A percentile compares a stretch with the other conserved stretches of the same genome.
Conservation (phyloP, 164 flowering plant species). For the Piper betle region DNA sequence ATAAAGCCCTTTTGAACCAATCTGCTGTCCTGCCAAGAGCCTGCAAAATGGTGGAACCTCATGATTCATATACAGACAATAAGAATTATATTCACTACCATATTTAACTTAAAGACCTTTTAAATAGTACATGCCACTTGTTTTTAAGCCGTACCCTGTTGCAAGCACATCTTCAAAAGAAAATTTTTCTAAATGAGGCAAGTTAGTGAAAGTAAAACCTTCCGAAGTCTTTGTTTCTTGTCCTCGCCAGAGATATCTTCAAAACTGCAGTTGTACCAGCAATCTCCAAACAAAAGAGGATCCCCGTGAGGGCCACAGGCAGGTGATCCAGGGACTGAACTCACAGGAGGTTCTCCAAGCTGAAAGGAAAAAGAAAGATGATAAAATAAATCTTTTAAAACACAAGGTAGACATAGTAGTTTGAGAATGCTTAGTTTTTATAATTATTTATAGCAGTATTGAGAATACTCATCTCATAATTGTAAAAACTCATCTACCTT, state of each 20-base stretch:
- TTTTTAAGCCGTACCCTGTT: too few species aligned
- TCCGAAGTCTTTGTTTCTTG: slow-evolving; percentile 79
- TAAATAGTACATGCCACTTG: too few species aligned
- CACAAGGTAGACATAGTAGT: slow-evolving; percentile 1
- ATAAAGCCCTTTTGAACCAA: slow-evolving; percentile 88
- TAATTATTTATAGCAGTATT: too few species aligned
- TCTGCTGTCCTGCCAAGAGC: slow-evolving; percentile 92
- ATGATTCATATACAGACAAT: background rate
- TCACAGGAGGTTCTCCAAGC: slow-evolving; percentile 90
- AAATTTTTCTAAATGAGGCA: background rate
- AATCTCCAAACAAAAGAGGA: slow-evolving; percentile 84
- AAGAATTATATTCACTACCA: too few species aligned
- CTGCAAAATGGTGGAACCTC: slow-evolving; percentile 21
- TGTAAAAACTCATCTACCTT: slow-evolving; percentile 37
- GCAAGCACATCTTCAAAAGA: too few species aligned
- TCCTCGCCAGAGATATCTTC: slow-evolving; percentile 92
- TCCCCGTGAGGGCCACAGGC: slow-evolving; percentile 87
- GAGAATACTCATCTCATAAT: too few species aligned
- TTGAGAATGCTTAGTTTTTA: too few species aligned
- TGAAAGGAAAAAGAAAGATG: slow-evolving; percentile 17
- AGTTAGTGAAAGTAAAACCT: slow-evolving; percentile 30
- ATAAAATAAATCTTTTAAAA: slow-evolving; percentile 2
- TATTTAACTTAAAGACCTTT: too few species aligned
- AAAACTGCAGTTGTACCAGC: slow-evolving; percentile 95
- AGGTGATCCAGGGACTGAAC: slow-evolving; percentile 35